These are phyloP conservation scores for Drechslera avenae DNA, from an alignment of 2,329 filamentous ascomycete genomes.

Conservation along the genomic window DNA sequence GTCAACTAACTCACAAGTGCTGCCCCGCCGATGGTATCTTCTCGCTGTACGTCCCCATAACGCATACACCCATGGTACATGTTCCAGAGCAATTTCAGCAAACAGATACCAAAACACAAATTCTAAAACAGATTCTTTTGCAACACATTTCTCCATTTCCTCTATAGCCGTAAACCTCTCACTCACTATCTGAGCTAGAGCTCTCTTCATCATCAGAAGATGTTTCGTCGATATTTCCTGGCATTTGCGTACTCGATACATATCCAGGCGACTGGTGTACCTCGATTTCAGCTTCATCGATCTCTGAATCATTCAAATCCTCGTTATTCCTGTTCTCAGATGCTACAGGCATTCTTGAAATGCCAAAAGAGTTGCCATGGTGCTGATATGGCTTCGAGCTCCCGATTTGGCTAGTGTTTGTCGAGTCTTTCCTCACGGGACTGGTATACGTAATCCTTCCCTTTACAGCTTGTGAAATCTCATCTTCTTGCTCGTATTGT, in stretches of 20 bases:
- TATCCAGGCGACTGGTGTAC: neutral
- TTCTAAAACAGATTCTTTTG: neutral
- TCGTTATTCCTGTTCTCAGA: neutral
- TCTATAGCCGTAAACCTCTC: neutral
- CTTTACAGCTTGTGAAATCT: neutral
- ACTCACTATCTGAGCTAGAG: slow-evolving; percentile 23
- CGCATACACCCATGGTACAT: neutral
- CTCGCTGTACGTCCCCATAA: slow-evolving; percentile 40
- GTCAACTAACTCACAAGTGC: no score
- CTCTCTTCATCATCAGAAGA: slow-evolving; percentile 4
- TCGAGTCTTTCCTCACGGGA: neutral
- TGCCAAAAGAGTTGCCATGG: neutral
- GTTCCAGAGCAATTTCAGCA: no score
- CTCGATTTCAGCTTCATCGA: neutral
- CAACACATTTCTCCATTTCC: no score
- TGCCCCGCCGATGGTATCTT: no score
- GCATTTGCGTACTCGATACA: neutral
- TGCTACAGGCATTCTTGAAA: neutral
- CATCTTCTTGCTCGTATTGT: neutral
- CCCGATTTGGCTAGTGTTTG: neutral
- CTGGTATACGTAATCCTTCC: neutral
- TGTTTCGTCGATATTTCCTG: neutral
- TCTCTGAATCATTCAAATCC: neutral
- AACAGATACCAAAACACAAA: neutral
- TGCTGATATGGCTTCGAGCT: neutral